These are phyloP conservation scores for Oidium heveae DNA, from an alignment of 2,329 filamentous ascomycete genomes.

Conservation along the genomic window DNA sequence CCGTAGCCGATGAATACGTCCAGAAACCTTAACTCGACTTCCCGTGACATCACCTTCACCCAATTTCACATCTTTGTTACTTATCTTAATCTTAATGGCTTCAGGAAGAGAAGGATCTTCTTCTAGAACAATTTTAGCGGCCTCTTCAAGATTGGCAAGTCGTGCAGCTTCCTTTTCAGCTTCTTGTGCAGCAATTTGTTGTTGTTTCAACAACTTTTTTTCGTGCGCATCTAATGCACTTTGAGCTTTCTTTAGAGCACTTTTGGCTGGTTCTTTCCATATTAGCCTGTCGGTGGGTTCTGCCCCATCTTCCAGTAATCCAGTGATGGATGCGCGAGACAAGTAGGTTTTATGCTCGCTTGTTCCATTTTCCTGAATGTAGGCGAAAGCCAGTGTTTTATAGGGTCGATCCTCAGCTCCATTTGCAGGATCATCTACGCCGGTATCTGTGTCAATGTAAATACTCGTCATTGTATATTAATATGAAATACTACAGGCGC, in stretches of 20 bases:
- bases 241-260: slow-evolving; percentile 63
- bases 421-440: slow-evolving; percentile 41
- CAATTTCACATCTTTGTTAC: slow-evolving; percentile 37
- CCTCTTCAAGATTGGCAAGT: slow-evolving; percentile 46
- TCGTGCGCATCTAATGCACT: slow-evolving; percentile 49
- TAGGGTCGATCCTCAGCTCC: slow-evolving; percentile 53
- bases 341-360: slow-evolving; percentile 35
- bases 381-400: slow-evolving; percentile 58
- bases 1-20: slow-evolving; percentile 59
- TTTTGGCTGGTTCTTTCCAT: slow-evolving; percentile 68
- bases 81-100: slow-evolving; percentile 51
- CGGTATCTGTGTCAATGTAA: slow-evolving; percentile 62
- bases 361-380: slow-evolving; percentile 34
- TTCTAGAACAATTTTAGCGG: slow-evolving; percentile 47
- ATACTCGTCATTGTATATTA: slow-evolving; percentile 18
- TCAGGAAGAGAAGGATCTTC: slow-evolving; percentile 51
- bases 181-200: slow-evolving; percentile 44
- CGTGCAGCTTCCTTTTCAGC: slow-evolving; percentile 49
- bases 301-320: slow-evolving; percentile 31
- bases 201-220: slow-evolving; percentile 63
- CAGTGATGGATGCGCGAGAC: slow-evolving; percentile 40
- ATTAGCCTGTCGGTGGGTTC: slow-evolving; percentile 37
- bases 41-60: slow-evolving; percentile 34
- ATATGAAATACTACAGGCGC: not conserved
- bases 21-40: slow-evolving; percentile 53